Percentiles rank a stretch among this genome's conserved stretches.
Conservation (phyloP, 257 asterid genomes). For the Solanum ossicruentum region DNA sequence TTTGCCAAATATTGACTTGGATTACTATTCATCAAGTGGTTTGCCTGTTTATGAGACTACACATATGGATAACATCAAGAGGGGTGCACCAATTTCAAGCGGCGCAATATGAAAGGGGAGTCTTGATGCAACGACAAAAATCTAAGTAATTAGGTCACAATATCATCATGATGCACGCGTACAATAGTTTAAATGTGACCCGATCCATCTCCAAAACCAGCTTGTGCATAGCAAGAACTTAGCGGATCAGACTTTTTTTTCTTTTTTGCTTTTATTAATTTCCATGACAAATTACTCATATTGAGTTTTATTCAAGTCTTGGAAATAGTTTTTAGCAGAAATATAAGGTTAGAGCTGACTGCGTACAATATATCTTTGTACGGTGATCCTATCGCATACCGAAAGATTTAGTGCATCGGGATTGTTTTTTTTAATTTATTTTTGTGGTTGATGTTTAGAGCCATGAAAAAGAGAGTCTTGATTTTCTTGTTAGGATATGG, state of each 20-base stretch:
- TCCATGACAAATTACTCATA: background rate
- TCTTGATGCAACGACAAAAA: background rate
- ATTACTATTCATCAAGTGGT: slow-evolving; percentile 23
- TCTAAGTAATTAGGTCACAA: background rate
- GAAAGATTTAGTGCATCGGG: too few species aligned
- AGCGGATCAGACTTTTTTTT: background rate
- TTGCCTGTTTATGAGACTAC: slow-evolving; percentile 44
- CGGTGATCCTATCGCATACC: fast-evolving
- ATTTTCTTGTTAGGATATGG: background rate
- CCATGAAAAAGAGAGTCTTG: background rate
- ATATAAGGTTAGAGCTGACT: too few species aligned
- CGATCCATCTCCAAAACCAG: background rate
- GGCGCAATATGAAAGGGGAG: slow-evolving; percentile 2
- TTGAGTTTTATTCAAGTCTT: background rate
- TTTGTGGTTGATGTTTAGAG: background rate
- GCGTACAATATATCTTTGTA: too few species aligned
- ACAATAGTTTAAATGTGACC: background rate
- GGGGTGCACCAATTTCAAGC: slow-evolving; percentile 15
- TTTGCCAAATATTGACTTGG: slow-evolving; percentile 59
- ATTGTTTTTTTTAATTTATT: background rate
- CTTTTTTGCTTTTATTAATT: background rate
- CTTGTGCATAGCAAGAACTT: background rate
- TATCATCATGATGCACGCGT: background rate
- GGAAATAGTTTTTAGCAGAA: too few species aligned
- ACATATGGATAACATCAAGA: slow-evolving; percentile 23